Conservation (phyloP, 2,329 filamentous ascomycete genomes). For the Grosmannia serpens region DNA sequence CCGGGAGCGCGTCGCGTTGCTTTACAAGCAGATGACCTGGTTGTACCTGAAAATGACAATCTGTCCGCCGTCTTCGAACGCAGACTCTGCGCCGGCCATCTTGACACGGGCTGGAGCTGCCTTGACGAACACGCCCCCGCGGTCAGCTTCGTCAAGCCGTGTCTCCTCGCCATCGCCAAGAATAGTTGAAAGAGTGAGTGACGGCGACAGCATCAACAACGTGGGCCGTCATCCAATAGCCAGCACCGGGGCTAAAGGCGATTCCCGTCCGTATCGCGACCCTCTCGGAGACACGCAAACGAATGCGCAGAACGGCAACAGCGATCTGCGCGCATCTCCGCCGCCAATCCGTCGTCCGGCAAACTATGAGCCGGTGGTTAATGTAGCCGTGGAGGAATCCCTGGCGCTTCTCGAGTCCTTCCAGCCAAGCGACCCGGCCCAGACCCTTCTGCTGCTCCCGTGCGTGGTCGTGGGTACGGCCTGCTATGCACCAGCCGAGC, state of each 20-base stretch:
- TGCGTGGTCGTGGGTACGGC: conserved; percentile 51
- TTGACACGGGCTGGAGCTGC: conserved; percentile 5
- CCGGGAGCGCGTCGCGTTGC: conserved; percentile 41
- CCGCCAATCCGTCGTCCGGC: conserved; percentile 34
- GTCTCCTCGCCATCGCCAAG: conserved; percentile 20
- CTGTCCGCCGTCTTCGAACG: conserved; percentile 34
- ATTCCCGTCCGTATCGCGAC: not conserved
- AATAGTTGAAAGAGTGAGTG: conserved; percentile 5
- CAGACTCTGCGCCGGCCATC: conserved; percentile 4
- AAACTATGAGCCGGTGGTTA: conserved; percentile 40
- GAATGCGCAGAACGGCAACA: conserved; percentile 1
- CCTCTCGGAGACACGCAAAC: conserved; percentile 2
- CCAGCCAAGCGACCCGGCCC: conserved; percentile 43
- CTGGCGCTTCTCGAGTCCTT: conserved; percentile 43
- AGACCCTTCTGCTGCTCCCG: conserved; percentile 48
- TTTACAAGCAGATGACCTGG: conserved; percentile 58
- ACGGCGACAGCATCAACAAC: not conserved
- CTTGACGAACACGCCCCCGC: conserved; percentile 17
- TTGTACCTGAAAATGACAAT: conserved; percentile 52
- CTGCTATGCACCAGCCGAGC: conserved; percentile 40
- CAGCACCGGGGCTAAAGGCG: conserved; percentile 5
- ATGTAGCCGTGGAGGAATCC: conserved; percentile 43
- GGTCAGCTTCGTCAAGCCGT: conserved; percentile 20
- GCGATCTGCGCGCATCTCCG: conserved; percentile 23
- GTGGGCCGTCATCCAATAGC: conserved; percentile 14